Conservation (phyloP, 345 rosid genomes). For the Geranium rotundifolium region DNA sequence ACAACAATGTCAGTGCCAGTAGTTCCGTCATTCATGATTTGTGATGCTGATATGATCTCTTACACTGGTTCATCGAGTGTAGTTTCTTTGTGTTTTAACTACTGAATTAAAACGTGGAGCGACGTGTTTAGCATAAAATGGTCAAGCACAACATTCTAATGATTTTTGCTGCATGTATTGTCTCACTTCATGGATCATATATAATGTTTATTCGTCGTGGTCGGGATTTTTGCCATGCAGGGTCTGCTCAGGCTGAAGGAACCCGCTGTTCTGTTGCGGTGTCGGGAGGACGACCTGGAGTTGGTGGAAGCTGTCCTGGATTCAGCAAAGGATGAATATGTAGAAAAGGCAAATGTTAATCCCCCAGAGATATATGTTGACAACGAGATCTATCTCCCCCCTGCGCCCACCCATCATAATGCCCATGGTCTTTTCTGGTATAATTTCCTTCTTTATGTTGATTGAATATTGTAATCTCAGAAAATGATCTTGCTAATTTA, state of each 20-base stretch:
- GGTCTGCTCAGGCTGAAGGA: conserved; percentile 90
- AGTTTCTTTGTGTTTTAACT: no score
- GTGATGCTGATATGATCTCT: background rate
- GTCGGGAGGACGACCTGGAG: conserved; percentile 60
- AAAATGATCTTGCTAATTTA: background rate
- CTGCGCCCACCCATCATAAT: conserved; percentile 69
- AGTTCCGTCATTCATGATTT: background rate
- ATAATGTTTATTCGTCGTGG: no score
- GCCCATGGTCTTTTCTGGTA: conserved; percentile 36
- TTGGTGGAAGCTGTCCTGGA: conserved; percentile 65
- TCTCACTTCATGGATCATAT: background rate
- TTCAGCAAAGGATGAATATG: conserved; percentile 68
- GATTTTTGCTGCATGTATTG: background rate
- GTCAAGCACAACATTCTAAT: no score
- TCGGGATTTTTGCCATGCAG: conserved; percentile 23
- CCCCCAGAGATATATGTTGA: conserved; percentile 71
- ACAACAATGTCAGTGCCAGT: background rate
- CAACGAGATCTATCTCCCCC: conserved; percentile 57
- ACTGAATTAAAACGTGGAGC: background rate
- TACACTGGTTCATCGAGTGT: background rate
- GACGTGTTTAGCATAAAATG: background rate
- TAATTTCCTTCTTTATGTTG: background rate
- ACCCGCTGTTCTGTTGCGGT: conserved; percentile 85
- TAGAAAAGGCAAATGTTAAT: conserved; percentile 52
- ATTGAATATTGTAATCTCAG: background rate